Evolutionary conservation across 2,329 filamentous ascomycete genomes (phyloP).

Genomic region (Penicillium sp.): DNA sequence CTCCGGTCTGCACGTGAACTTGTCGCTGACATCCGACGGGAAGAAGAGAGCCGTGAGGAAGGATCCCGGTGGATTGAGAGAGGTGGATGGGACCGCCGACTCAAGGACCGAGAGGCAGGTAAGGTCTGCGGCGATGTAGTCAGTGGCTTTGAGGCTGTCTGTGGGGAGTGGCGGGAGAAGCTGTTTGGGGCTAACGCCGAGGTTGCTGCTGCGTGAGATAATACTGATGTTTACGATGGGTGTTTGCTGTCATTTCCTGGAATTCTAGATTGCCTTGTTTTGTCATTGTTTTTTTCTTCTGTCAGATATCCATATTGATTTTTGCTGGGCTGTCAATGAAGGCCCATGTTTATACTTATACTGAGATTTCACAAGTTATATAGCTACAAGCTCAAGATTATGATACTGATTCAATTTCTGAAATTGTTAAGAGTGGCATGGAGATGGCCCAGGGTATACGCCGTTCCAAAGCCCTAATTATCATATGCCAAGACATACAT

Average conservation of each 20-base stretch:
- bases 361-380: neutral
- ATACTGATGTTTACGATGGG: conserved; percentile 4
- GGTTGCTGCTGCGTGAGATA: conserved; percentile 31
- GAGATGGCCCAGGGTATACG: too few species aligned
- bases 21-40: conserved; percentile 78
- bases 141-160: conserved; percentile 88
- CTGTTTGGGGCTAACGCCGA: conserved; percentile 57
- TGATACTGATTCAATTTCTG: conserved; percentile 1
- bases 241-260: neutral
- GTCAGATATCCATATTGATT: conserved; percentile 11
- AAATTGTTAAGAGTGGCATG: too few species aligned
- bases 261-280: neutral
- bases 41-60: conserved; percentile 79
- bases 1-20: conserved; percentile 81
- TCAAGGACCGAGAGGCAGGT: conserved; percentile 78
- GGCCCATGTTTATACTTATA: neutral
- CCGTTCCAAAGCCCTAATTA: too few species aligned
- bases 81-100: conserved; percentile 78
- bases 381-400: neutral
- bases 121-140: conserved; percentile 84
- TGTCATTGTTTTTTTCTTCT: neutral
- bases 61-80: conserved; percentile 78
- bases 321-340: neutral
- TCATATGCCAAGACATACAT: too few species aligned
- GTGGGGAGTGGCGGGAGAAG: conserved; percentile 77